These are phyloP conservation scores for Paramecium sexaurelia DNA, from an alignment of 73 alveolate species.

Conservation along the genomic window DNA sequence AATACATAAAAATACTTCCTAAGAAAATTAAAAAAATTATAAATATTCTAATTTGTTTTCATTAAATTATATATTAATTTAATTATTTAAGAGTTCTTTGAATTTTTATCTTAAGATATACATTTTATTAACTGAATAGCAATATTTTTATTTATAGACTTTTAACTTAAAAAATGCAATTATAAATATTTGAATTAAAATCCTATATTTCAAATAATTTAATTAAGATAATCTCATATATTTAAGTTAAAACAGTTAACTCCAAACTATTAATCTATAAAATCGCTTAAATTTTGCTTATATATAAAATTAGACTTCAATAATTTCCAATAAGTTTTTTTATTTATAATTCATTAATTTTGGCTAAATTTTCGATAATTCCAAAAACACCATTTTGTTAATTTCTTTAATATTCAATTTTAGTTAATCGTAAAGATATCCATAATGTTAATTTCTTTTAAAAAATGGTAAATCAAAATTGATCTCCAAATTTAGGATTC, in stretches of 20 bases:
- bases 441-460: neutral
- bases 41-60: too few species aligned
- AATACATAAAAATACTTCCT: too few species aligned
- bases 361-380: neutral
- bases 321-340: neutral
- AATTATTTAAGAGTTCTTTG: too few species aligned
- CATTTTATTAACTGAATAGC: too few species aligned
- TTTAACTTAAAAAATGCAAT: too few species aligned
- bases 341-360: constrained; percentile 31
- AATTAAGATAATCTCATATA: constrained; percentile 8
- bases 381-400: constrained; percentile 14
- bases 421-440: constrained; percentile 9
- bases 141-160: too few species aligned
- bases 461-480: neutral
- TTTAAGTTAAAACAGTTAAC: neutral
- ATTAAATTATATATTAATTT: too few species aligned
- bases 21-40: too few species aligned
- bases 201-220: neutral
- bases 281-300: neutral
- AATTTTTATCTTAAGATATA: too few species aligned
- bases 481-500: neutral
- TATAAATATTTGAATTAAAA: too few species aligned
- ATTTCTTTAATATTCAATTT: neutral
- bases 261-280: neutral
- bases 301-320: neutral